These are phyloP conservation scores for Microstegium vimineum DNA, from an alignment of 176 grass and related monocot genomes.

Conservation along the genomic window DNA sequence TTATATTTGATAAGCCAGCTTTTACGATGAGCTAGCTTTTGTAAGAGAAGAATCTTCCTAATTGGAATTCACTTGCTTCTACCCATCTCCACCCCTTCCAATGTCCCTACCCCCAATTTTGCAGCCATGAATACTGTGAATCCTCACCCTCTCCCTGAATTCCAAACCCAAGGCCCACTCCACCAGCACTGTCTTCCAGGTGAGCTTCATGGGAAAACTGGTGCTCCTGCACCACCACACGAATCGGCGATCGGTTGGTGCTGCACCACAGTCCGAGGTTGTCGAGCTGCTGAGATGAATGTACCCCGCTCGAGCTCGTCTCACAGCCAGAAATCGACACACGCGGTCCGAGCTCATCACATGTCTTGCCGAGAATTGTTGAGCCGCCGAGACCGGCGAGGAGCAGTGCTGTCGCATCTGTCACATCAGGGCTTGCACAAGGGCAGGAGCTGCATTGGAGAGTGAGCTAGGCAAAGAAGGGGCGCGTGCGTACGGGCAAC, in stretches of 20 bases:
- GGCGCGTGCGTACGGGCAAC: background rate
- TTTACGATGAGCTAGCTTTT: background rate
- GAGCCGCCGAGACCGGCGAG: background rate
- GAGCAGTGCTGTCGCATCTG: background rate
- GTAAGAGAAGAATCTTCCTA: background rate
- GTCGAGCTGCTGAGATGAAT: background rate
- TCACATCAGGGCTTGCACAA: background rate
- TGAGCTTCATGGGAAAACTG: background rate
- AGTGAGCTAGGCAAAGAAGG: background rate
- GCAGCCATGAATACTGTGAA: background rate
- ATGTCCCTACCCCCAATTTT: background rate
- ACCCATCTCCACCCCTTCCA: background rate
- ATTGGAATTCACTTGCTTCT: background rate
- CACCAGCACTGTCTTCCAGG: background rate
- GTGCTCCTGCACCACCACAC: background rate
- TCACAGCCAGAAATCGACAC: background rate
- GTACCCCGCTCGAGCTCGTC: background rate
- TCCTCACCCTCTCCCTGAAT: background rate
- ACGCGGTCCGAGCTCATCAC: background rate
- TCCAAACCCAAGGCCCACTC: background rate
- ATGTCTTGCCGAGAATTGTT: background rate
- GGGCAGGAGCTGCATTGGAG: background rate
- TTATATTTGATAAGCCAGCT: background rate
- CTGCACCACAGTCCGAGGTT: background rate
- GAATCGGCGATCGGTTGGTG: background rate